Base-by-base conservation (phyloP, 768 basidiomycete species). In the Leucogyrophana mollusca region DNA sequence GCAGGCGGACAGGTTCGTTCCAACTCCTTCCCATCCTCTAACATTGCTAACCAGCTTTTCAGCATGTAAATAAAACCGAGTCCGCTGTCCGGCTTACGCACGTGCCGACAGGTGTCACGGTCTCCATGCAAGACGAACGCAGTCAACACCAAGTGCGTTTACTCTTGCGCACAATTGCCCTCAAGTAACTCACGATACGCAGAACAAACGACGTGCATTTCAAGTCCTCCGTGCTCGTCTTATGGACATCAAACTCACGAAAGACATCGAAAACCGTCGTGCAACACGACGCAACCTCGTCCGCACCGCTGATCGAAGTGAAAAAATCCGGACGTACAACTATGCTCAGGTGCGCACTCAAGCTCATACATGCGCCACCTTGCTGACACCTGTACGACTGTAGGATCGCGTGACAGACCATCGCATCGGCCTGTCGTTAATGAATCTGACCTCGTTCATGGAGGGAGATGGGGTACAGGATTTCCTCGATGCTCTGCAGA, bases 11-110 rank as follows among this genome's bases (percentile, higher is more conserved):
- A 96, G 76, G 91, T 91, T 50, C 43, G 72, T 56, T 9, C 17
- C 24, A 34, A 17, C 9, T 21, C 27, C 10, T 16, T 9, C 18
- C 16, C 1, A 16, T 17, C 17, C 18, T 18, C 32, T 11, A 18
- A 9, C n/a, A 16, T 43, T 27, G 38, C 35, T 53, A 30, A 23
- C 30, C 27, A 37, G 16, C 30, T 36, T 33, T 23, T 4, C 49
- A 97, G 87, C 95, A 98, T 67, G 96, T 98, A 58, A 99, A 99
- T 70, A 91, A 87, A 76, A 98, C 96, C 0, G 96, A 99, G 67
- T 97, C 95, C 2, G 95, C 96, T 2, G 94, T 99, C 17, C 85
- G 96, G 1, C 66, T 98, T 36, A 95, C 93, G 0, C 96, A 99
- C 57, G 69, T 88, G 11, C 95, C 96, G 1, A 89, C 92, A 3